Conservation (phyloP, 768 basidiomycete species). For the Pleurotus salmoneostramineus region DNA sequence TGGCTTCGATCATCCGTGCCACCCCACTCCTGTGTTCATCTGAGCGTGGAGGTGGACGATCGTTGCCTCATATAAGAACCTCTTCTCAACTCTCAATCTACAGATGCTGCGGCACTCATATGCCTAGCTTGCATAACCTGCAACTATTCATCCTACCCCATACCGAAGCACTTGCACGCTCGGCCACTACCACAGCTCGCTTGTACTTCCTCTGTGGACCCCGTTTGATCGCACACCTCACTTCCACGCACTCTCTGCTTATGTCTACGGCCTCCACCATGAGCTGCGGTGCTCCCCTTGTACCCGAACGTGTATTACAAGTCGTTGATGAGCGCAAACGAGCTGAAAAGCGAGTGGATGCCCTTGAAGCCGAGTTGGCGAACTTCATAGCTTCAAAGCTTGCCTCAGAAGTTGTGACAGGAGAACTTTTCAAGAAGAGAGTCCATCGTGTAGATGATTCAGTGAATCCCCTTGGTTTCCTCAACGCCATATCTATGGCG, state of each 20-base stretch:
- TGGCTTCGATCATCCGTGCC: not conserved
- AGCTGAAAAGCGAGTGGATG: constrained; percentile 63
- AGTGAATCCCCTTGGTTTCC: constrained; percentile 51
- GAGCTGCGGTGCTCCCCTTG: constrained; percentile 62
- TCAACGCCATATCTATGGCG: constrained; percentile 52
- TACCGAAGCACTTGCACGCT: constrained; percentile 61
- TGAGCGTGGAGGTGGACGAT: no score
- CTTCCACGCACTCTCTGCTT: constrained; percentile 52
- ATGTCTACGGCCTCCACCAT: constrained; percentile 54
- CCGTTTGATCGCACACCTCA: constrained; percentile 62
- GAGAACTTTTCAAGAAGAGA: constrained; percentile 37
- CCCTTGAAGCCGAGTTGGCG: constrained; percentile 66
- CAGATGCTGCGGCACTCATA: constrained; percentile 83
- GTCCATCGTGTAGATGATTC: constrained; percentile 62
- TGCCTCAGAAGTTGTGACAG: constrained; percentile 27
- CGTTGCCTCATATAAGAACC: not conserved
- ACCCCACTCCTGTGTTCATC: no score
- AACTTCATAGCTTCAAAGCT: constrained; percentile 39
- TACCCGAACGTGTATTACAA: constrained; percentile 65
- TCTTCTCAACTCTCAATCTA: not conserved
- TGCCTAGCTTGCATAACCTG: constrained; percentile 70
- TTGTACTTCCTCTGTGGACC: constrained; percentile 84
- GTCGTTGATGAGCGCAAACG: constrained; percentile 65
- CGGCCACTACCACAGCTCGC: constrained; percentile 59
- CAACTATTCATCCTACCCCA: constrained; percentile 70